Conservation (phyloP, 1,139 yeast genomes). For the Protomyces inundatus region DNA sequence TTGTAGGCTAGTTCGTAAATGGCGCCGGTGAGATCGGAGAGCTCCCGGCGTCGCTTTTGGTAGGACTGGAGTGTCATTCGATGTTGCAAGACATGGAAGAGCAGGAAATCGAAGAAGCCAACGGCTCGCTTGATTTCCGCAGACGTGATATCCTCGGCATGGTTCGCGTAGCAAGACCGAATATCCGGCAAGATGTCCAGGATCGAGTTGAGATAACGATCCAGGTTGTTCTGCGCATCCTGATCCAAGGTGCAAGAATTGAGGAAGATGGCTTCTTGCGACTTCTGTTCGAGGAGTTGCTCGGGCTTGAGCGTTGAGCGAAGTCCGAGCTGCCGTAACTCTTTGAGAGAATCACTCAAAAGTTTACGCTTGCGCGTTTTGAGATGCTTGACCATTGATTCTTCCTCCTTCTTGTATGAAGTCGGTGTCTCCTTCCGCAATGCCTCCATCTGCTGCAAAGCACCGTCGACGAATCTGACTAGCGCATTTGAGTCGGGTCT, state of each 20-base stretch:
- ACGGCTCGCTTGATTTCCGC: conserved; percentile 70
- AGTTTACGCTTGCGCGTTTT: conserved; percentile 74
- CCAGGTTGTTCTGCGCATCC: conserved; percentile 38
- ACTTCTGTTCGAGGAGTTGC: conserved; percentile 55
- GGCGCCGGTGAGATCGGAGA: neutral
- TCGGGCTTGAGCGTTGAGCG: conserved; percentile 62
- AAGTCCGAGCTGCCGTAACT: conserved; percentile 69
- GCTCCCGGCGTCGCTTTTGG: neutral
- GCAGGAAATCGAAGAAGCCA: conserved; percentile 57
- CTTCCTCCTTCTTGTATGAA: conserved; percentile 1
- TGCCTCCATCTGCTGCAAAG: conserved; percentile 1
- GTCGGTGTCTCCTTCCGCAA: conserved; percentile 12
- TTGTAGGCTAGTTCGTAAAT: conserved; percentile 43
- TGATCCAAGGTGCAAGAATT: conserved; percentile 27
- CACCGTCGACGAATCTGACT: conserved; percentile 3
- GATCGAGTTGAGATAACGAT: conserved; percentile 59
- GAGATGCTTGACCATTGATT: conserved; percentile 53
- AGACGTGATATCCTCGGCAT: conserved; percentile 69
- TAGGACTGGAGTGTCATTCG: neutral
- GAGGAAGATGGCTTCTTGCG: conserved; percentile 59
- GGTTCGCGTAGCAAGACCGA: conserved; percentile 55
- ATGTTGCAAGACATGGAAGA: neutral
- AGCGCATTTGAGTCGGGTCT: neutral
- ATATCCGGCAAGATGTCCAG: conserved; percentile 77
- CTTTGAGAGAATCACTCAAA: conserved; percentile 69